These are phyloP conservation scores for Malus hybrid DNA, from an alignment of 331 rosid genomes.

Conservation along the genomic window DNA sequence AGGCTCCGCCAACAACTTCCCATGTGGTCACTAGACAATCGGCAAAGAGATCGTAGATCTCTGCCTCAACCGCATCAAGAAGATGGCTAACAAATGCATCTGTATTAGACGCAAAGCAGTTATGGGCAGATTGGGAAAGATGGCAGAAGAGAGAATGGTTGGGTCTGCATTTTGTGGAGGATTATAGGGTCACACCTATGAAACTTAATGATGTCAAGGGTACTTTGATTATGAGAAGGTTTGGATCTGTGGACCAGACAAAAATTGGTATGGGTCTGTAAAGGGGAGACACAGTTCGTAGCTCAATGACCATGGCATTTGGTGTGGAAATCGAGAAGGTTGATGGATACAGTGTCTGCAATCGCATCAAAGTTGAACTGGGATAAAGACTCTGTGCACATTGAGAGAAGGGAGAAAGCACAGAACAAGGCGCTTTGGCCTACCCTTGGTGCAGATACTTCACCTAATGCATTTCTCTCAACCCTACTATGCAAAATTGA, in stretches of 20 bases:
- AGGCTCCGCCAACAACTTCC: constrained; percentile 80
- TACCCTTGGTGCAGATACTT: constrained; percentile 75
- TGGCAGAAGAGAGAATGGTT: constrained; percentile 70
- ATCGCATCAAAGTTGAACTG: constrained; percentile 74
- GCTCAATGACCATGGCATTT: constrained; percentile 92
- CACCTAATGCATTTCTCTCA: constrained; percentile 68
- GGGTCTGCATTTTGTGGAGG: constrained; percentile 75
- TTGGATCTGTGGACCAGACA: constrained; percentile 88
- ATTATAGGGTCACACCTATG: constrained; percentile 74
- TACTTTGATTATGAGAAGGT: constrained; percentile 80
- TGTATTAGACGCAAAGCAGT: constrained; percentile 78
- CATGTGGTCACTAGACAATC: constrained; percentile 75
- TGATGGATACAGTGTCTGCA: constrained; percentile 89
- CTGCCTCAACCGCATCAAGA: constrained; percentile 61
- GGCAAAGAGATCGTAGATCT: constrained; percentile 82
- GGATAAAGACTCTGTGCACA: constrained; percentile 87
- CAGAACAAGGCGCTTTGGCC: constrained; percentile 93
- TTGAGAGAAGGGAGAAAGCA: constrained; percentile 93
- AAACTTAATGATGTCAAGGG: constrained; percentile 61
- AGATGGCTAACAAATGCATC: constrained; percentile 69
- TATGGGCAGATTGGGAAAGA: constrained; percentile 83
- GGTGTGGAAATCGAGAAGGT: constrained; percentile 88
- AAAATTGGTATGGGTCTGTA: constrained; percentile 95
- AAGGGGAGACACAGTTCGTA: constrained; percentile 86
- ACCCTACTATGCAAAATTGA: constrained; percentile 17